Conservation (phyloP, 1,284 basidiomycete species). For the Malassezia brasiliensis region DNA sequence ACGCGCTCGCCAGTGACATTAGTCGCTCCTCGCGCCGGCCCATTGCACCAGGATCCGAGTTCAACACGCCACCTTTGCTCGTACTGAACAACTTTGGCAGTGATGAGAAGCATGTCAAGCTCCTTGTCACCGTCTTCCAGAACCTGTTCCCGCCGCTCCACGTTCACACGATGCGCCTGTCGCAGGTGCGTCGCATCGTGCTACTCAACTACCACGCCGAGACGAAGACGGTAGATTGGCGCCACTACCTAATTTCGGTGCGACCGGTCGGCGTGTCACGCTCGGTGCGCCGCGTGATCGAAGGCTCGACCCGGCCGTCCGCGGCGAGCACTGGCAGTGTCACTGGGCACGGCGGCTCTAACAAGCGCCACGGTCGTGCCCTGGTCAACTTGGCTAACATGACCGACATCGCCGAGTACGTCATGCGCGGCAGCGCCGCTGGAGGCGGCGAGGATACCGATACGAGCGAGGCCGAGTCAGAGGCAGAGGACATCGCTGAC, state of each 20-base stretch:
- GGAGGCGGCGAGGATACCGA: conserved; percentile 60
- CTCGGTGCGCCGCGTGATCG: conserved; percentile 78
- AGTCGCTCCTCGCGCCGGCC: conserved; percentile 60
- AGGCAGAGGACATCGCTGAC: conserved; percentile 70
- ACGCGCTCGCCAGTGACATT: conserved; percentile 78
- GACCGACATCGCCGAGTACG: conserved; percentile 89
- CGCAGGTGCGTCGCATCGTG: conserved; percentile 64
- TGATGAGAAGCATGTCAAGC: conserved; percentile 59
- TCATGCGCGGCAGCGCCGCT: conserved; percentile 65
- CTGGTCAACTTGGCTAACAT: conserved; percentile 75
- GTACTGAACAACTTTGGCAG: conserved; percentile 61
- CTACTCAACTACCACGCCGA: conserved; percentile 83
- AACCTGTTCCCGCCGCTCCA: conserved; percentile 76
- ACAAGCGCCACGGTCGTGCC: conserved; percentile 15
- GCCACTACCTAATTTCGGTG: conserved; percentile 90
- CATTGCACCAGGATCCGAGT: conserved; percentile 65
- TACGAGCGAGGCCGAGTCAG: conserved; percentile 57
- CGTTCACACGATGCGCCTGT: conserved; percentile 53
- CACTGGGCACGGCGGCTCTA: conserved; percentile 10
- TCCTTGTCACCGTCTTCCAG: conserved; percentile 70
- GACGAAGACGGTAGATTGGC: conserved; percentile 76
- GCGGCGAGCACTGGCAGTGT: conserved; percentile 13
- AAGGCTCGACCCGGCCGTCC: conserved; percentile 53
- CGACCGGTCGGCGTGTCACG: conserved; percentile 87
- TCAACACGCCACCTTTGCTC: conserved; percentile 68